Conservation (phyloP, 192 early-diverging fungal genomes). For the Lunasporangiospora selenospora region DNA sequence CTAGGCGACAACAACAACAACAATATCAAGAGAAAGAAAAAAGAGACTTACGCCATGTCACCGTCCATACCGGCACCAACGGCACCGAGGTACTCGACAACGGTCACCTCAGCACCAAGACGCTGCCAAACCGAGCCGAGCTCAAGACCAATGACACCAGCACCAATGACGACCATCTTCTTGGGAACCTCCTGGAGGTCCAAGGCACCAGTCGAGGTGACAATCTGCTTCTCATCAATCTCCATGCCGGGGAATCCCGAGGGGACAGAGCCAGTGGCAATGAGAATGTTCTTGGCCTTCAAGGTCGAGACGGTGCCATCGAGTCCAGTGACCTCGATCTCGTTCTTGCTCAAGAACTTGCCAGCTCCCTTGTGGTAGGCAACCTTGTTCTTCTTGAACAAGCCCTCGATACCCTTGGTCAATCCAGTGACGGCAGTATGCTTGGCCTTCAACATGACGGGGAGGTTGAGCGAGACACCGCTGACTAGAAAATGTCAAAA, state of each 20-base stretch:
- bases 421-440: conserved; percentile 86
- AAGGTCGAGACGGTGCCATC: conserved; percentile 78
- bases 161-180: conserved; percentile 99
- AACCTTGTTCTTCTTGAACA: conserved; percentile 99
- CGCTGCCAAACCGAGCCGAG: conserved; percentile 98
- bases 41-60: conserved; percentile 79
- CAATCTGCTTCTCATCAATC: conserved; percentile 94
- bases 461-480: conserved; percentile 85
- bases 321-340: conserved; percentile 81
- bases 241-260: conserved; percentile 93
- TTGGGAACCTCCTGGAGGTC: conserved; percentile 93
- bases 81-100: conserved; percentile 92
- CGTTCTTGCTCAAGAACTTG: conserved; percentile 76
- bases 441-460: conserved; percentile 91
- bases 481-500: conserved; percentile 56
- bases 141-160: conserved; percentile 99
- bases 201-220: conserved; percentile 98
- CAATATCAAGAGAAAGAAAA: background rate
- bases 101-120: conserved; percentile 93
- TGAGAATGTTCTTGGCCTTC: conserved; percentile 96
- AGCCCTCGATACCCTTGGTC: conserved; percentile 90
- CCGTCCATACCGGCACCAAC: conserved; percentile 98
- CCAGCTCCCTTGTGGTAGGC: conserved; percentile 96
- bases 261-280: conserved; percentile 97
- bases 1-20: conserved; percentile 1